Base-by-base conservation (phyloP, 2,329 filamentous ascomycete genomes). In the Cytospora chrysosperma region DNA sequence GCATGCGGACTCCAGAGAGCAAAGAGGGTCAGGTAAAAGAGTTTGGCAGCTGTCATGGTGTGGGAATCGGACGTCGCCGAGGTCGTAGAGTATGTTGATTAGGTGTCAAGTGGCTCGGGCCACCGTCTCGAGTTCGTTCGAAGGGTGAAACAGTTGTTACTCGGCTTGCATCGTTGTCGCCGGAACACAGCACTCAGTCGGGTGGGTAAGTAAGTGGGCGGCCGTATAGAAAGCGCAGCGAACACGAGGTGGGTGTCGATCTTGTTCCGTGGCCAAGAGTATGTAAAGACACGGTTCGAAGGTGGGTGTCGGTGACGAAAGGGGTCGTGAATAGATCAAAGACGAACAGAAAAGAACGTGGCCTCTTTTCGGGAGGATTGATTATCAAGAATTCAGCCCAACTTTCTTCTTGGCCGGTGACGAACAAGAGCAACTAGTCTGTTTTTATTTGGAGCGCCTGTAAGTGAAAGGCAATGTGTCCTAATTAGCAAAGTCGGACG, bases 11-110 rank as follows among this genome's bases (percentile, higher is more conserved):
- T 78, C 82, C 81, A 85, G 64, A 86, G 80, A 65, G 83, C 76
- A 74, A 86, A 85, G 64, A 86, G 72, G 34, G 80, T 80, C 66
- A 86, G 78, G 70, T 81, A 86, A 70, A 86, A 85, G 59, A 84
- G 75, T 69, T 79, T 81, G 68, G 79, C 77, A 47, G 82, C 82
- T 72, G 77, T 83, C 83, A 86, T 86, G 67, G 65, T 70, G 69
- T n/a, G 64, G 49, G 17, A 43, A 52, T 62, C 55, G 52, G 56
- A 54, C 52, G 58, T 56, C 51, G 56, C 64, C 30, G 26, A 47
- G 47, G 30, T 43, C 8, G 51, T 40, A 32, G 28, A 28, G 26
- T 15, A 49, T 30, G 49, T 51, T 37, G 26, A 26, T 21, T 49
- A 49, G 21, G 53, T 27, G 30, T 34, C 37, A 47, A 30, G 43